Conservation (phyloP, 2,329 filamentous ascomycete species). For the Aspergillaceae sp. region DNA sequence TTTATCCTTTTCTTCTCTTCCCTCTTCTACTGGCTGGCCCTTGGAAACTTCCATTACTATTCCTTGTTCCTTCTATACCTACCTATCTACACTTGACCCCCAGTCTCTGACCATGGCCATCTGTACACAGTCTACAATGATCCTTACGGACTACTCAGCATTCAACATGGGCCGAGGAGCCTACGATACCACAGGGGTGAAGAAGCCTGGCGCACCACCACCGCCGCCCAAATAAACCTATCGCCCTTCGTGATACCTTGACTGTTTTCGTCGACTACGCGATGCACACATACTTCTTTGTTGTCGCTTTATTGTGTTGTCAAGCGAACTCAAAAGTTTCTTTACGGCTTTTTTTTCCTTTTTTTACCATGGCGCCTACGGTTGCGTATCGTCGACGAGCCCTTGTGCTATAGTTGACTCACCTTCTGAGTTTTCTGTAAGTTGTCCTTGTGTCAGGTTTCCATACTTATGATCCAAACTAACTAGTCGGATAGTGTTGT, state of each 20-base stretch:
- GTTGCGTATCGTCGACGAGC: not conserved
- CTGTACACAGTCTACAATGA: conserved; percentile 31
- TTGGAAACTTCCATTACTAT: not conserved
- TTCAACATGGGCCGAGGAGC: conserved; percentile 45
- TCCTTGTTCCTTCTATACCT: not conserved
- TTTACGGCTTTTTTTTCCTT: not conserved
- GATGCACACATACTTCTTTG: conserved; percentile 6
- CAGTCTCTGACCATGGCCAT: conserved; percentile 22
- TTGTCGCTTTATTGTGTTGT: conserved; percentile 5
- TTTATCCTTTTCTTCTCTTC: conserved; percentile 2
- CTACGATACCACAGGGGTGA: conserved; percentile 45
- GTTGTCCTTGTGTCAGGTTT: not conserved
- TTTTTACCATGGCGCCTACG: not conserved
- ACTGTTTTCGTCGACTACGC: too few relatives aligned
- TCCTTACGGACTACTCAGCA: conserved; percentile 32
- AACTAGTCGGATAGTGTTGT: not conserved
- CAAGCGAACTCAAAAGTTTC: conserved; percentile 16
- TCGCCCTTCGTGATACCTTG: not conserved
- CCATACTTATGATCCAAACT: not conserved
- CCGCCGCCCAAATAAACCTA: conserved; percentile 32
- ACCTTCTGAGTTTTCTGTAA: not conserved
- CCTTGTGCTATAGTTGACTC: not conserved
- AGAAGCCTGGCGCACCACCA: conserved; percentile 39
- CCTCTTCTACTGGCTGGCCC: not conserved
- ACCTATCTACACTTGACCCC: not conserved